Percentiles rank a stretch among this genome's conserved stretches.
phyloP scores from a whole-genome alignment of 768 basidiomycete genomes.

The Leccinum broughii region DNA sequence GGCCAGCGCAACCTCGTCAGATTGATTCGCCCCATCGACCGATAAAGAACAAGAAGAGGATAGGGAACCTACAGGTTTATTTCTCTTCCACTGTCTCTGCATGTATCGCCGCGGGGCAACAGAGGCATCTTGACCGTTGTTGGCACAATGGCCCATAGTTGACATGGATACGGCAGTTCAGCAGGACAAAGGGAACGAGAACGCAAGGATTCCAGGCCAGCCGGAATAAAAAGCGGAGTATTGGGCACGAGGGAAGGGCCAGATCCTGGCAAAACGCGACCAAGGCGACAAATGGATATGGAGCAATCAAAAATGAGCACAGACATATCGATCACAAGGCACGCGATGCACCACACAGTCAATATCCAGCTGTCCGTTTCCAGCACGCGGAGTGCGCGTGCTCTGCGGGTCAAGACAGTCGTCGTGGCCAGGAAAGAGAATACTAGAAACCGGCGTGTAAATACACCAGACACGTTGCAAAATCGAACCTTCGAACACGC shows the following conservation, averaged over 20 bases:
- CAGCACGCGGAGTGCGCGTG: conserved; percentile 31
- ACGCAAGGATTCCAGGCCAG: conserved; percentile 3
- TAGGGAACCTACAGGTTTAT: conserved; percentile 37
- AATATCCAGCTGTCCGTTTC: conserved; percentile 15
- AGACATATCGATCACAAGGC: conserved; percentile 25
- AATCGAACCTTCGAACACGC: conserved; percentile 24
- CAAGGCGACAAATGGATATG: conserved; percentile 17
- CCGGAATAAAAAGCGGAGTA: conserved; percentile 25
- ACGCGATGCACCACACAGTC: conserved; percentile 6
- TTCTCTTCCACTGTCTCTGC: conserved; percentile 43
- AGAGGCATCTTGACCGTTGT: conserved; percentile 20
- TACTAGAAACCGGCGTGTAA: conserved; percentile 12
- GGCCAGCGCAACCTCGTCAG: conserved; percentile 9
- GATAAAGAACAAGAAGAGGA: conserved; percentile 11
- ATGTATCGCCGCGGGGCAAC: conserved; percentile 35
- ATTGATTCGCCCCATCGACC: conserved; percentile 12
- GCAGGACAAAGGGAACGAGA: conserved; percentile 9
- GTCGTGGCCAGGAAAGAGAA: conserved; percentile 7
- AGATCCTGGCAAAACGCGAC: conserved; percentile 30
- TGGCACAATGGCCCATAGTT: conserved; percentile 17
- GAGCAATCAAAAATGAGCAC: conserved; percentile 9
- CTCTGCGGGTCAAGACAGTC: conserved; percentile 10
- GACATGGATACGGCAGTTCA: background rate
- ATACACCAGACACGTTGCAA: conserved; percentile 24
- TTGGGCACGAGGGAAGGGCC: conserved; percentile 32